These are phyloP conservation scores for Amphicarpaea edgeworthii DNA, from an alignment of 306 rosid genomes.

Conservation along the genomic window DNA sequence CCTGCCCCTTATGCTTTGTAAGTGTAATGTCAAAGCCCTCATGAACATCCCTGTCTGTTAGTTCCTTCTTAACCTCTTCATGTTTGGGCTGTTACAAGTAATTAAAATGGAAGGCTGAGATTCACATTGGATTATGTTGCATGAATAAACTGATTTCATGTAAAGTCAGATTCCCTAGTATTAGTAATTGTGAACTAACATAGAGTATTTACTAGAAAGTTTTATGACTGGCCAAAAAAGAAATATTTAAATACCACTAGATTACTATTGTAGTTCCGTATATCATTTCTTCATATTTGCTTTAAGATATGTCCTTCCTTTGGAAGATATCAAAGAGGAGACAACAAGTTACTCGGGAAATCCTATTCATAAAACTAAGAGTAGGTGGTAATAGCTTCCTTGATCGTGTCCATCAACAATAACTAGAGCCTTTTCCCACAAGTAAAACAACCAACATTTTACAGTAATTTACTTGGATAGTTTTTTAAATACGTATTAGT, in stretches of 20 bases:
- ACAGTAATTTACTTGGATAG: background rate
- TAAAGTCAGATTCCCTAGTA: background rate
- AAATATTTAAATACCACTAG: background rate
- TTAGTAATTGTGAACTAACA: background rate
- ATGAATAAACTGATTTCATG: conserved; percentile 21
- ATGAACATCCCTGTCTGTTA: conserved; percentile 77
- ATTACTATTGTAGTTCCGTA: conserved; percentile 10
- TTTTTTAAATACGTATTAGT: background rate
- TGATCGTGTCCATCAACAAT: conserved; percentile 3
- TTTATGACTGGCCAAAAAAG: background rate
- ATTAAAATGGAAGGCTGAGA: conserved; percentile 39
- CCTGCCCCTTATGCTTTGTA: conserved; percentile 96
- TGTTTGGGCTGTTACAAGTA: conserved; percentile 74
- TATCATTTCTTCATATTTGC: conserved; percentile 15
- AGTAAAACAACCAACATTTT: background rate
- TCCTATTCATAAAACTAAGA: background rate
- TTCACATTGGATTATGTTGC: conserved; percentile 33
- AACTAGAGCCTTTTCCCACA: background rate
- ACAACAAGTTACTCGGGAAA: background rate
- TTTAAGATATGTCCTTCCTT: background rate
- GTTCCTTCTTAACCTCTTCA: conserved; percentile 91
- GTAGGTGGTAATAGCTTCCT: background rate
- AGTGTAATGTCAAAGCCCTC: conserved; percentile 86
- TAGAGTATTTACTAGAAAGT: conserved; percentile 4
- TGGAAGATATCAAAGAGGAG: background rate